A percentile compares a stretch with the other conserved stretches of the same genome.
Evolutionary conservation across 495 filamentous ascomycete species (phyloP).

Genomic region (Margaritispora aquatica): DNA sequence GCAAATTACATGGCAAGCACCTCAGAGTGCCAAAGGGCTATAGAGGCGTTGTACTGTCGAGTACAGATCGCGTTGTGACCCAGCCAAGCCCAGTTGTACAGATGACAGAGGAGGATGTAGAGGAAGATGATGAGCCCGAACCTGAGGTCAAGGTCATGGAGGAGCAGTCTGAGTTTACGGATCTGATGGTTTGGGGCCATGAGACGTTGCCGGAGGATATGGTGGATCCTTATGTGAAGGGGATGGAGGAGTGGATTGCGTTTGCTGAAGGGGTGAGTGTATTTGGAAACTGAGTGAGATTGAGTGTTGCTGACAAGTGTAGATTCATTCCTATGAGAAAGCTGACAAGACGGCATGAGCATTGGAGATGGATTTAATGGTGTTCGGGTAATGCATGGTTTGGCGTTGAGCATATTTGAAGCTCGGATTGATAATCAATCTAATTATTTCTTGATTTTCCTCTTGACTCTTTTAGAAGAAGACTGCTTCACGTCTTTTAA

Average conservation of each 20-base stretch:
- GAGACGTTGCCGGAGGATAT: slow-evolving; percentile 42
- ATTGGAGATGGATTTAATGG: not conserved
- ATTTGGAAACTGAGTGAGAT: not conserved
- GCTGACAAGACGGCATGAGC: not conserved
- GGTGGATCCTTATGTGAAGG: slow-evolving; percentile 51
- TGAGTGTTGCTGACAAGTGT: not conserved
- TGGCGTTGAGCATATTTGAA: slow-evolving; percentile 9
- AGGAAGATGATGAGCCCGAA: slow-evolving; percentile 44
- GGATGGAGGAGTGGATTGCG: slow-evolving; percentile 77
- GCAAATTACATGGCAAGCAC: slow-evolving; percentile 65
- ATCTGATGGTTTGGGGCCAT: slow-evolving; percentile 80
- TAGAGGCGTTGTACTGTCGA: slow-evolving; percentile 46
- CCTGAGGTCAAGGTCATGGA: slow-evolving; percentile 52
- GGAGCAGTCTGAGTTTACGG: slow-evolving; percentile 62
- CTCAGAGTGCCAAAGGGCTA: slow-evolving; percentile 71
- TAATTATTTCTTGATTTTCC: not conserved
- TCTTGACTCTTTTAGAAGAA: not conserved
- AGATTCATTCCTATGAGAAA: slow-evolving; percentile 17
- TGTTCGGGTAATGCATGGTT: slow-evolving; percentile 6
- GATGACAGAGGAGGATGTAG: slow-evolving; percentile 27
- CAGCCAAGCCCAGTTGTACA: slow-evolving; percentile 24
- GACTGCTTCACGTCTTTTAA: not conserved
- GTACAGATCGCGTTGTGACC: slow-evolving; percentile 18
- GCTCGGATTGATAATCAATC: not conserved
- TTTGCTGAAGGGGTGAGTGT: slow-evolving; percentile 50